Conservation (phyloP, 2,329 filamentous ascomycete genomes). For the Pestalotiopsis sp. region DNA sequence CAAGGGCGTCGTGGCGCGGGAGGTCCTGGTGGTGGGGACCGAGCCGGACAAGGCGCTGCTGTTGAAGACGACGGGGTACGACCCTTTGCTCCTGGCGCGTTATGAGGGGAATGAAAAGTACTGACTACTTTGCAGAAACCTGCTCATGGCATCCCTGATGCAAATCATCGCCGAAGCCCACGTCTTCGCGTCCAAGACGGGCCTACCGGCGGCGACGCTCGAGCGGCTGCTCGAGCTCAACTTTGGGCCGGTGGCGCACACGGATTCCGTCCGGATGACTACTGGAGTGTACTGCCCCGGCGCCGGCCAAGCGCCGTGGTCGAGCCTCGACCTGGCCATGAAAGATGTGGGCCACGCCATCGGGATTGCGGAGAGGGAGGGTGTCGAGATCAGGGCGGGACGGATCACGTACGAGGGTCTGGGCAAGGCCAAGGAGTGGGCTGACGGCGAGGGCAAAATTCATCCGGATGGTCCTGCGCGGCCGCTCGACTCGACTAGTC, state of each 20-base stretch:
- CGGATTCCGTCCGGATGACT: conserved; percentile 38
- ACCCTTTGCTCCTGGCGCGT: not conserved
- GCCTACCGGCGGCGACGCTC: conserved; percentile 37
- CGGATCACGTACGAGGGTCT: conserved; percentile 44
- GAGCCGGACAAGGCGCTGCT: conserved; percentile 43
- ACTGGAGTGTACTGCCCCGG: conserved; percentile 38
- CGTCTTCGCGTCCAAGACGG: conserved; percentile 46
- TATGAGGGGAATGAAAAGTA: too few species aligned
- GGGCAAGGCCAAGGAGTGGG: conserved; percentile 37
- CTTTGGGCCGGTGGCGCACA: conserved; percentile 36
- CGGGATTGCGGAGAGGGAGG: conserved; percentile 38
- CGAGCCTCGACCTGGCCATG: conserved; percentile 48
- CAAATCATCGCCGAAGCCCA: conserved; percentile 49
- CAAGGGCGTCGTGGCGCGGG: conserved; percentile 40
- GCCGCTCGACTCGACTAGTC: conserved; percentile 47
- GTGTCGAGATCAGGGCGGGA: conserved; percentile 38
- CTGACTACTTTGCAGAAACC: conserved; percentile 35
- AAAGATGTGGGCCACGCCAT: conserved; percentile 54
- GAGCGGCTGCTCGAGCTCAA: conserved; percentile 43
- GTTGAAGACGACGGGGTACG: conserved; percentile 48
- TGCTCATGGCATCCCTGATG: conserved; percentile 49
- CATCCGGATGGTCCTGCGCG: conserved; percentile 29
- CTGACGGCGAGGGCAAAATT: conserved; percentile 21
- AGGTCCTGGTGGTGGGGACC: conserved; percentile 41
- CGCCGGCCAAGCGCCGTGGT: conserved; percentile 39